Percentiles rank a stretch among this genome's conserved stretches.
Conservation (phyloP, 2,329 filamentous ascomycete genomes). For the Penicillium fuscoglaucum region DNA sequence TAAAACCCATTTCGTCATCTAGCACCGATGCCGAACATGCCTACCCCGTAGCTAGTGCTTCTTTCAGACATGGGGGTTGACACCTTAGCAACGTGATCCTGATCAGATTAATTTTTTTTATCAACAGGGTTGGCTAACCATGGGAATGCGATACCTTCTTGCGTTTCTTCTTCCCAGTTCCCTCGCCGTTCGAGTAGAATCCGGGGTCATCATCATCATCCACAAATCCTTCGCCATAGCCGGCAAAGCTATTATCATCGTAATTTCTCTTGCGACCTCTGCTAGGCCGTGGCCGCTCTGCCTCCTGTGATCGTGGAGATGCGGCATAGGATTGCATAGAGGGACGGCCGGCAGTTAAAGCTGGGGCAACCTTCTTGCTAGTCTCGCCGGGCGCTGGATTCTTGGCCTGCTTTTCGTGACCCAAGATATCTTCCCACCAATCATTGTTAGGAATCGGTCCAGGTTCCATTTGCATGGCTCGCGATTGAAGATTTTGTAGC, state of each 20-base stretch:
- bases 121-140: not conserved
- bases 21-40: constrained; percentile 48
- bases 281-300: constrained; percentile 42
- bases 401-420: constrained; percentile 49
- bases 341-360: constrained; percentile 26
- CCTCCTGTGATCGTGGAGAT: constrained; percentile 31
- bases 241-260: constrained; percentile 53
- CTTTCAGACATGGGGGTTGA: constrained; percentile 43
- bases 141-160: constrained; percentile 44
- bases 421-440: constrained; percentile 52
- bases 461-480: constrained; percentile 51
- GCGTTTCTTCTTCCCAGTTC: constrained; percentile 49
- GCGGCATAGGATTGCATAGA: constrained; percentile 32
- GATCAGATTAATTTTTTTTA: constrained; percentile 7
- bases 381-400: constrained; percentile 30
- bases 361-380: constrained; percentile 32
- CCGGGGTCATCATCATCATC: constrained; percentile 50
- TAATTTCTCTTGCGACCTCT: constrained; percentile 53
- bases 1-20: constrained; percentile 33
- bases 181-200: constrained; percentile 47
- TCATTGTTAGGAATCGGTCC: constrained; percentile 48
- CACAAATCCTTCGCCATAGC: constrained; percentile 52
- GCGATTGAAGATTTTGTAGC: constrained; percentile 43
- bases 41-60: constrained; percentile 45
- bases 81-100: constrained; percentile 46